Evolutionary conservation across 495 filamentous ascomycete genomes (phyloP).

Genomic region (Acidiella bohemica): DNA sequence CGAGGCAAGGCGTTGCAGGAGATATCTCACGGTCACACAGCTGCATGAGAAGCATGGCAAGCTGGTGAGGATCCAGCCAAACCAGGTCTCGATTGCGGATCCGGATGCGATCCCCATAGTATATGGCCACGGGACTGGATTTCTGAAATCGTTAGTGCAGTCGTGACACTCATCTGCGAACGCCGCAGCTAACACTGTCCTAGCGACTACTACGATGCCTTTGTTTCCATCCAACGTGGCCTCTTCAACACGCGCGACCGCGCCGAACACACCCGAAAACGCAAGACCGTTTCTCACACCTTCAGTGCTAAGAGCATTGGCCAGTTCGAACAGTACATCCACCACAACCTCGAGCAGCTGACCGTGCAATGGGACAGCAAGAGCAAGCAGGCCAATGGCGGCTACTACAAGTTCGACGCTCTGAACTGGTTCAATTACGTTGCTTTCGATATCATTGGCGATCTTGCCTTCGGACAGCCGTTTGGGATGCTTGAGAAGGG

Average conservation of each 20-base stretch:
- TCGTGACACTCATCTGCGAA: not conserved
- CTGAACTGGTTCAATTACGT: constrained; percentile 92
- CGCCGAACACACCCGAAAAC: constrained; percentile 72
- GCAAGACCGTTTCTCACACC: constrained; percentile 77
- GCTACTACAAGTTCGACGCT: constrained; percentile 55
- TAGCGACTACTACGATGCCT: constrained; percentile 78
- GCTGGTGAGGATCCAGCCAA: constrained; percentile 45
- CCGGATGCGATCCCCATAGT: constrained; percentile 41
- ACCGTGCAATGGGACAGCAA: constrained; percentile 55
- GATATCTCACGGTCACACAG: constrained; percentile 54
- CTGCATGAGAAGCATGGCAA: constrained; percentile 58
- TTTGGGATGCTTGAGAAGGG: constrained; percentile 44
- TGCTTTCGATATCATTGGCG: constrained; percentile 86
- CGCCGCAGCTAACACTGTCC: not conserved
- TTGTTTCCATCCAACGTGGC: constrained; percentile 73
- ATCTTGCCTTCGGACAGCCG: constrained; percentile 39
- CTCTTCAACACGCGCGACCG: constrained; percentile 86
- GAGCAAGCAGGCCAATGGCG: constrained; percentile 31
- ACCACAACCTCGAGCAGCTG: constrained; percentile 62
- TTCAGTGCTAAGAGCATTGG: constrained; percentile 70
- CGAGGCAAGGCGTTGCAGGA: constrained; percentile 50
- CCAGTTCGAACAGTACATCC: constrained; percentile 85
- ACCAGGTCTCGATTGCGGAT: constrained; percentile 48
- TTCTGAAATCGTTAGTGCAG: constrained; percentile 28
- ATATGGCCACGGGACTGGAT: constrained; percentile 40